Evolutionary conservation across 306 rosid genomes (phyloP).

Genomic region (Calophaca sinica): DNA sequence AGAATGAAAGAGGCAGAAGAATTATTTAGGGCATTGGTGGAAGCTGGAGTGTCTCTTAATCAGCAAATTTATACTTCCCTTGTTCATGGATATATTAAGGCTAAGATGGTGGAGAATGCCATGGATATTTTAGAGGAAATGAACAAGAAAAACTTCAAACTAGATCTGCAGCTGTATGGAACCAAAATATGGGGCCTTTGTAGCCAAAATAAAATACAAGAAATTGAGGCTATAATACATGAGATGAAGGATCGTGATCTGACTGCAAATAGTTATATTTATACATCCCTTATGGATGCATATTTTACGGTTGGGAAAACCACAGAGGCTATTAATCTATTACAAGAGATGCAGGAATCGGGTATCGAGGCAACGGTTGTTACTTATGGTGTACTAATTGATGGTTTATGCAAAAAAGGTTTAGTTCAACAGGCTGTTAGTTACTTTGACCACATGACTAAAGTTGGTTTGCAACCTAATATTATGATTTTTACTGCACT

Average conservation of each 20-base stretch:
- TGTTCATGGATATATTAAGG: conserved; percentile 84
- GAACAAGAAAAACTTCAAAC: conserved; percentile 67
- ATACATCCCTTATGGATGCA: conserved; percentile 82
- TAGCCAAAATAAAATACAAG: conserved; percentile 70
- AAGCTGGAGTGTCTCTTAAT: conserved; percentile 71
- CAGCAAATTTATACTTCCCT: conserved; percentile 69
- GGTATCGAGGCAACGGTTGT: conserved; percentile 71
- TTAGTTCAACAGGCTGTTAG: conserved; percentile 68
- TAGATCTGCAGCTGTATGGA: conserved; percentile 72
- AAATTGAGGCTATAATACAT: conserved; percentile 58
- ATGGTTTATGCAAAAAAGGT: conserved; percentile 91
- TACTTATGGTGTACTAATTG: conserved; percentile 80
- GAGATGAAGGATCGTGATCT: conserved; percentile 73
- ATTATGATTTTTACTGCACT: conserved; percentile 80
- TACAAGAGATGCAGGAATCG: conserved; percentile 73
- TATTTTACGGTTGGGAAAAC: conserved; percentile 81
- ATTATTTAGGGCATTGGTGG: conserved; percentile 66
- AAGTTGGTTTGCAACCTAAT: conserved; percentile 75
- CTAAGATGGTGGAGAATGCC: conserved; percentile 67
- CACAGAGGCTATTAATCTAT: conserved; percentile 63
- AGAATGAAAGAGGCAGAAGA: conserved; percentile 81
- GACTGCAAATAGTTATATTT: conserved; percentile 68
- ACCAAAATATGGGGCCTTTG: conserved; percentile 83
- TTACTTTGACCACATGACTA: conserved; percentile 67
- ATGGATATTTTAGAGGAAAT: conserved; percentile 68